Evolutionary conservation across 2,329 filamentous ascomycete genomes (phyloP), one percentile per base, ranked within the genome.

Genomic region (Exophiala aquamarina): DNA sequence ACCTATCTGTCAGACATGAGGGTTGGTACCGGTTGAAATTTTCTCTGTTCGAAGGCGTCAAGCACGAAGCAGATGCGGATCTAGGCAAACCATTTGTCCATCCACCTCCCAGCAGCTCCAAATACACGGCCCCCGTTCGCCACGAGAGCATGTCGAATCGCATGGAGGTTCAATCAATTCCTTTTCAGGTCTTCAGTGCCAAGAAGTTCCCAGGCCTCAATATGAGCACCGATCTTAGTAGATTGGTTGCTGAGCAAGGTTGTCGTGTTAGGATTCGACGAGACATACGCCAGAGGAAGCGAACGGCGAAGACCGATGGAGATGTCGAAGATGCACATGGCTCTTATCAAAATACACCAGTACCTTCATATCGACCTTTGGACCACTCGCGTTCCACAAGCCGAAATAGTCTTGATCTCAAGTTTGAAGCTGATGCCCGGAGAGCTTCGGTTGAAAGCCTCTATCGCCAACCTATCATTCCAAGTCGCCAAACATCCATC

Each of bases 201-300:
- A 98, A 97, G 83, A 97, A 96, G 73, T 98, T 98, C 72, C 93
- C 93, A 13, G 93, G 92, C 14, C 74, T 97, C 49, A 86, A 87
- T 35, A 89, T 93, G 67, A 96, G 90, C 71, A 98, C 93, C 0
- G 75, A 80, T 10, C 75, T 97, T 40, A 96, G 91, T 70, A 86
- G 91, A 54, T 86, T 89, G 28, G 90, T 98, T 34, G 91, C 92
- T 14, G 92, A 98, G 68, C 93, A 98, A 70, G 93, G 93, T 49
- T 97, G 93, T 68, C 89, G 92, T 58, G 93, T 98, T 20, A 86
- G 93, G 36, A 98, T 98, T 61, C 83, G 93, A 47, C 87, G 93
- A 55, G 93, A 97, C 70, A 89, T 95, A 5, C 84, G 90, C 48
- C 94, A 95, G 87, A 84, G 90, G 68, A 85, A 89, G 63, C 83